Evolutionary conservation across 2,329 filamentous ascomycete species (phyloP), one percentile per base, ranked within the genome.

Genomic region (Coniella lustricola): DNA sequence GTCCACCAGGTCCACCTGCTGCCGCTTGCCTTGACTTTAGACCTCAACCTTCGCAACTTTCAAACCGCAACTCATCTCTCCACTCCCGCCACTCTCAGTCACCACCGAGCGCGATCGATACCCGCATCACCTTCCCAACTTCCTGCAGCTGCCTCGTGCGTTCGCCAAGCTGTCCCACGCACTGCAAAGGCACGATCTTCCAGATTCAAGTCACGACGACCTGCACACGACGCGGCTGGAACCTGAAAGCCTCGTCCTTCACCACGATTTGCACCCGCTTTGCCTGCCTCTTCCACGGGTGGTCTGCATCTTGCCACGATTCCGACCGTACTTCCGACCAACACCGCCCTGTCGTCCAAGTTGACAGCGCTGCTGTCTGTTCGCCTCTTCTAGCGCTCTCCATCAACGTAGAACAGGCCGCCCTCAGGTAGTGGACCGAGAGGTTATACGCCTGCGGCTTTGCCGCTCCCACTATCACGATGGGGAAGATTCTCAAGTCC

Each of bases 401-500:
- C 63, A 54, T 59, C 52, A 53, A 46, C 50, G 21, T 54, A 60
- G 62, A 60, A 59, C 62, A 62, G 63, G 60, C 62, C 57, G 55
- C 60, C 25, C 59, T 64, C 62, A 60, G 63, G 72, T 67, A 74
- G 76, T 74, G 76, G 77, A 77, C 76, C 76, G 75, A 77, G 74
- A 72, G 68, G 62, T 68, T 67, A 58, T 55, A 58, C 56, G 60
- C 66, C 60, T 60, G 78, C 77, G 77, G 78, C 77, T 67, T 66
- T 69, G 76, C 79, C 78, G 79, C 78, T 65, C 65, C 64, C 62
- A 64, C 62, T 63, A 67, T 72, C 73, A 81, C 58, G 60, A 85
- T 85, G 82, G 81, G 77, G 62, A 83, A 80, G 69, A 84, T 85
- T 61, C 79, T 75, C 50, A 85, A 84, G 70, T 69, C 73, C 57